Base-by-base conservation (phyloP, 352 stramenopile genomes). In the Phytophthora pistaciae region DNA sequence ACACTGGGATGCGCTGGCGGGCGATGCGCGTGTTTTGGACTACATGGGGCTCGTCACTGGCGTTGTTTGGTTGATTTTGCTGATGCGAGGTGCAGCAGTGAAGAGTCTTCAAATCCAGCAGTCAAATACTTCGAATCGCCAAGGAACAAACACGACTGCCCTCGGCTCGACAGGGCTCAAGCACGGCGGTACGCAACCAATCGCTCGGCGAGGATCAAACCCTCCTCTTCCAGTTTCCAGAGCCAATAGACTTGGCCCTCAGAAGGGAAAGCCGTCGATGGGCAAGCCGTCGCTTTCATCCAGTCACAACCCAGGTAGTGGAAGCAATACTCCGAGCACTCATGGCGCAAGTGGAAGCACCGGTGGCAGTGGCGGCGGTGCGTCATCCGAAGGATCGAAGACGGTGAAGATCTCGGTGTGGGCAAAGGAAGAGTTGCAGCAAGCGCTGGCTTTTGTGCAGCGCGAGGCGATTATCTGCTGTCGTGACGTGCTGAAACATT, bases 31-130 rank as follows among this genome's bases (percentile, higher is more conserved):
- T 11, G 66, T 95, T 53, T 70, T 94, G 20, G 90, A 96, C 55
- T 93, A 95, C 70, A 92, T 93, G 76, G 78, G 78, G 14, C 73
- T 96, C 18, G 83, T 96, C 29, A 92, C 87, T 16, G 84, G 88
- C 18, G 79, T 91, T 20, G 83, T 93, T 0, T 94, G 88, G 84
- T 67, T 96, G 5, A 81, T 93, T 25, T 63, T 96, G 5, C 71
- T 95, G 14, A 92, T 94, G 75, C 78, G 88, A 44, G 90, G 90
- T 31, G 76, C 90, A 27, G 85, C 88, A 13, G 90, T 96, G 21
- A 94, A 94, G 59, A 96, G 86, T 31, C 74, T 96, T n/a, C 88
- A 96, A 64, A 90, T 96, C 25, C 88, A 95, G 52, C 85, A 93
- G 58, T 88, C 82, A 3, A 93, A 87, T 68, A 61, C 72, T 6